Evolutionary conservation across 2,329 filamentous ascomycete genomes (phyloP), one percentile per base, ranked within the genome.

Genomic region (Exserohilum turcica): DNA sequence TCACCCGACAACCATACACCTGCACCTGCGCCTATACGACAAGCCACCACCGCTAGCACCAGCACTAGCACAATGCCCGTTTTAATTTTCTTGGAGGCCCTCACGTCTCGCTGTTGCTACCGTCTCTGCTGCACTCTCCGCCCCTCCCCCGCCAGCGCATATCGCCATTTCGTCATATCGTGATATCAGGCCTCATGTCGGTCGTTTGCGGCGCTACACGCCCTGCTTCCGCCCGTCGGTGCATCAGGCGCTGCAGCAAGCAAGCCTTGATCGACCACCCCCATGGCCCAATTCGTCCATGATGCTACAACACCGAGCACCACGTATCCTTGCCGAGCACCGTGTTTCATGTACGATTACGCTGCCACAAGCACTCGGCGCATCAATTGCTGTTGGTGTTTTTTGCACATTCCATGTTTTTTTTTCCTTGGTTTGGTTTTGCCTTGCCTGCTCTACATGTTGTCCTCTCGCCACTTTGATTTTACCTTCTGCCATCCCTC

Each of bases 401-500:
- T 24, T 24, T 24, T 24, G 31, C 32, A 24, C 10, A 44, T 29
- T 18, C 9, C 42, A 35, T 35, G 0, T 15, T 35, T 33, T 13
- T 33, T 27, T 12, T 13, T 21, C 16, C 13, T 35, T n/a, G 5
- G 19, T n/a, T n/a, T 32, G 12, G 5, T 37, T n/a, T n/a, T 32
- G 12, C 31, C 12, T 12, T 6, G 8, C n/a, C n/a, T n/a, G 3
- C 12, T 27, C 53, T 54, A 71, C 67, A 71, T 68, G 37, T 62
- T 65, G 50, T 74, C 72, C 54, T 74, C 87, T 77, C 87, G 82
- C 80, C 88, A 88, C 60, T 82, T 78, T 67, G 85, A 88, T 65
- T 86, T 80, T 24, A 84, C 82, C 77, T 84, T 87, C 54, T 80
- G 77, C 85, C 86, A 90, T 58, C 79, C 80, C 50, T 89, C 86